These are phyloP conservation scores for Claviceps africana DNA, from an alignment of 2,329 filamentous ascomycete species.

Conservation along the genomic window DNA sequence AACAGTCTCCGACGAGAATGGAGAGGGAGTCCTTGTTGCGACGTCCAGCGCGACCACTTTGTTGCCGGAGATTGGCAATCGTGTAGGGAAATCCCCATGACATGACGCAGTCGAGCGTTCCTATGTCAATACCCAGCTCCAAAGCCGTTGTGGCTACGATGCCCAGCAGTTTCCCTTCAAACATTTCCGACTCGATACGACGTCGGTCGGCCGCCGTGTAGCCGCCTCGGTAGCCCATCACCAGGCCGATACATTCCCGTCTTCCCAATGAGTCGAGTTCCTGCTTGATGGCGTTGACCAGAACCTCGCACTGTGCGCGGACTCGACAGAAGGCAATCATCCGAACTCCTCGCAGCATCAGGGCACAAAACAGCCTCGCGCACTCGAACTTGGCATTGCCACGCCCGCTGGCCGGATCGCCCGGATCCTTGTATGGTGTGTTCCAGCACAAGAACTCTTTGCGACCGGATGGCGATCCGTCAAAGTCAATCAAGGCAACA, in stretches of 20 bases:
- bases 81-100: constrained; percentile 93
- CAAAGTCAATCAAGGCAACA: constrained; percentile 72
- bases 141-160: constrained; percentile 89
- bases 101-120: constrained; percentile 81
- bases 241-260: constrained; percentile 58
- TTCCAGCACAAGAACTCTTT: constrained; percentile 99
- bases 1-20: constrained; percentile 76
- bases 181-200: constrained; percentile 89
- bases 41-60: constrained; percentile 82
- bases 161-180: constrained; percentile 81
- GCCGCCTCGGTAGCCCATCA: constrained; percentile 92
- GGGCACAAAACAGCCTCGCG: constrained; percentile 79
- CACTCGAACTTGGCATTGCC: constrained; percentile 73
- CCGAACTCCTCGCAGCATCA: constrained; percentile 75
- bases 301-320: constrained; percentile 72
- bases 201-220: constrained; percentile 87
- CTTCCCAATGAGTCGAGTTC: constrained; percentile 63
- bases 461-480: constrained; percentile 76
- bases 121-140: constrained; percentile 91
- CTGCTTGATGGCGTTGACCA: constrained; percentile 65
- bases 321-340: constrained; percentile 89
- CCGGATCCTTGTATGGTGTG: constrained; percentile 81
- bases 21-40: constrained; percentile 89
- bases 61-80: constrained; percentile 85
- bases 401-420: constrained; percentile 73